These are phyloP conservation scores for Acanthamoeba royreba DNA, from an alignment of 208 protist species.

Conservation along the genomic window DNA sequence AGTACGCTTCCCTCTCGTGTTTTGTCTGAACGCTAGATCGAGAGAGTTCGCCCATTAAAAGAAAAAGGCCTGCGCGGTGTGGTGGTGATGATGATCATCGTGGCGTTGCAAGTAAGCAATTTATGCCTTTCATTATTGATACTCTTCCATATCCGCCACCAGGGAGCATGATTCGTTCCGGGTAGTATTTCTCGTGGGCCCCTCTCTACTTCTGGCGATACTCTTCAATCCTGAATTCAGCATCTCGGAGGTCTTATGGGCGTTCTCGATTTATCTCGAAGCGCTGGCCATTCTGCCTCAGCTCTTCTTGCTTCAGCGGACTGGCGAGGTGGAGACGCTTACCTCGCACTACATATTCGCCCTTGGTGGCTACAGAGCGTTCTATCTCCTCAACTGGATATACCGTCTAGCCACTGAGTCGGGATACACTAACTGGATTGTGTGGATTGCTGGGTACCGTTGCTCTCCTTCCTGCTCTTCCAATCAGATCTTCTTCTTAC, in stretches of 20 bases:
- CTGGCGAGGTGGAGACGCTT: conserved; percentile 73
- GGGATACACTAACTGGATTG: conserved; percentile 64
- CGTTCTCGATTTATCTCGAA: conserved; percentile 86
- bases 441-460: conserved; percentile 74
- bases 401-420: conserved; percentile 72
- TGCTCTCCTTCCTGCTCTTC: not conserved
- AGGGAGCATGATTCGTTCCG: conserved; percentile 71
- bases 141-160: not conserved
- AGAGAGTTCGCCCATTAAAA: too few relatives aligned
- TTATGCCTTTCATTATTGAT: not conserved
- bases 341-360: conserved; percentile 84
- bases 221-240: conserved; percentile 68
- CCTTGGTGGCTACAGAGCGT: conserved; percentile 79
- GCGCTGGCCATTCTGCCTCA: conserved; percentile 87
- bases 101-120: not conserved
- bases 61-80: too few relatives aligned
- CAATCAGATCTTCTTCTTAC: not conserved
- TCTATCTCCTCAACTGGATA: conserved; percentile 86
- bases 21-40: too few relatives aligned
- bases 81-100: too few relatives aligned
- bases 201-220: conserved; percentile 71
- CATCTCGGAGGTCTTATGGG: conserved; percentile 79
- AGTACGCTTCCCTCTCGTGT: not conserved
- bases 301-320: conserved; percentile 77
- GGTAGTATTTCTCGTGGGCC: conserved; percentile 71